phyloP scores from a whole-genome alignment of 148 eudicot genomes.

The Talinum fruticosum region DNA sequence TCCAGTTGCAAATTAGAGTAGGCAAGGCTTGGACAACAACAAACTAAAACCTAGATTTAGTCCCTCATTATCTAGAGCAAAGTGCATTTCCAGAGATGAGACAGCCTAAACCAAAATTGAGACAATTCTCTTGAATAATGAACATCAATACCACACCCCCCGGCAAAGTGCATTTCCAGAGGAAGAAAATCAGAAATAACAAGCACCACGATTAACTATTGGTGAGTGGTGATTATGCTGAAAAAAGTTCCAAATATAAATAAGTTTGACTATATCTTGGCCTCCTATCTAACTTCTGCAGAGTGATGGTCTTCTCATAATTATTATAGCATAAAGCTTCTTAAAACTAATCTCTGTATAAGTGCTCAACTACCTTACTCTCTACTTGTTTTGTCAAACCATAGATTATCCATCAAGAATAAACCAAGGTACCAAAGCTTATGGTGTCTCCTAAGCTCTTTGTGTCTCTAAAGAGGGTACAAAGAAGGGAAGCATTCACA shows the following conservation, averaged over 20 bases:
- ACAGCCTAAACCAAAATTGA: background rate
- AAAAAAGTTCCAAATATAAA: background rate
- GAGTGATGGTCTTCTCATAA: background rate
- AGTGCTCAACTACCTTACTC: background rate
- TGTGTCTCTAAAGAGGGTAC: background rate
- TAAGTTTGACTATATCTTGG: background rate
- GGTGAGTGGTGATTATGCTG: background rate
- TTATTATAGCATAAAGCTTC: background rate
- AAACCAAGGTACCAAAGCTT: background rate
- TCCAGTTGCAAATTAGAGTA: background rate
- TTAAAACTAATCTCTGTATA: background rate
- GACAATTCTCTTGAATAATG: background rate
- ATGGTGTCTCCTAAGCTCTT: background rate
- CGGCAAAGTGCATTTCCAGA: background rate
- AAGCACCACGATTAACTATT: conserved; percentile 3
- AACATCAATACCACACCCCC: background rate
- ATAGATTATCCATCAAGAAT: background rate
- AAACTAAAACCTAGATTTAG: background rate
- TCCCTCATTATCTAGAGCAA: no score
- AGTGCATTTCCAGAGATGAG: no score
- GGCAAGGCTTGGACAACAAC: background rate
- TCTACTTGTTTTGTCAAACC: background rate
- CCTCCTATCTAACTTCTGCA: background rate
- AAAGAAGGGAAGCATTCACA: background rate
- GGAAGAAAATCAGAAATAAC: background rate